Base-by-base conservation (phyloP, 345 rosid species). In the Adansonia digitata region DNA sequence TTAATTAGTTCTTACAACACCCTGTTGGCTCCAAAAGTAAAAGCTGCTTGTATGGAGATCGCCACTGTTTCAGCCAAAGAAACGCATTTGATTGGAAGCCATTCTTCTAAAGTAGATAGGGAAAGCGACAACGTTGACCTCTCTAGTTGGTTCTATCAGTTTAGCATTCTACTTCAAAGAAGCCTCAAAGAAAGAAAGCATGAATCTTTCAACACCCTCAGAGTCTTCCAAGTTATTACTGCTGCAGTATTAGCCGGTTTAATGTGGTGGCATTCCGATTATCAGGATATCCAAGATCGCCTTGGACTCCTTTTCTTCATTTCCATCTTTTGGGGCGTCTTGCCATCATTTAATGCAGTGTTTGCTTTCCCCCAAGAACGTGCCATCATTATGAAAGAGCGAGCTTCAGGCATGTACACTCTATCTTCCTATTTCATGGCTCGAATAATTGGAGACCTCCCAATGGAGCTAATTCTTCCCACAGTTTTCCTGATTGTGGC, bases 261-360 rank as follows among this genome's bases (percentile, higher is more conserved):
- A 12, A 92, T 94, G 95, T 94, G 97, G 97, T 94, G 98, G 98
- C 98, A 86, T 70, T 94, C 97, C 0, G 92, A 91, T 83, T 84
- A 72, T 55, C 77, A 55, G 0, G 90, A 90, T 31, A 75, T 94
- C 69, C 95, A 90, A 74, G 98, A 94, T 52, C 93, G 97, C 34
- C 77, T 92, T 4, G 98, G 98, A 15, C 88, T 94, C 77, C 92
- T 94, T 46, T 94, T 88, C 83, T 94, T 87, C 86, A 84, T 90
- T 29, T 82, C 95, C 17, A 90, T 94, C 77, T 94, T 94, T 61
- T 94, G 98, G 97, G 98, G 98, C 0, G 98, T 94, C 22, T 82
- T 92, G 79, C 98, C 98, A 0, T 89, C 98, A 15, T 92, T 90
- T 69, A 94, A 88, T 35, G 82, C 97, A 0, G 94, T 84, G 2